These are phyloP conservation scores for Ustilago cynodontis DNA, from an alignment of 1,284 basidiomycete species.

Conservation along the genomic window DNA sequence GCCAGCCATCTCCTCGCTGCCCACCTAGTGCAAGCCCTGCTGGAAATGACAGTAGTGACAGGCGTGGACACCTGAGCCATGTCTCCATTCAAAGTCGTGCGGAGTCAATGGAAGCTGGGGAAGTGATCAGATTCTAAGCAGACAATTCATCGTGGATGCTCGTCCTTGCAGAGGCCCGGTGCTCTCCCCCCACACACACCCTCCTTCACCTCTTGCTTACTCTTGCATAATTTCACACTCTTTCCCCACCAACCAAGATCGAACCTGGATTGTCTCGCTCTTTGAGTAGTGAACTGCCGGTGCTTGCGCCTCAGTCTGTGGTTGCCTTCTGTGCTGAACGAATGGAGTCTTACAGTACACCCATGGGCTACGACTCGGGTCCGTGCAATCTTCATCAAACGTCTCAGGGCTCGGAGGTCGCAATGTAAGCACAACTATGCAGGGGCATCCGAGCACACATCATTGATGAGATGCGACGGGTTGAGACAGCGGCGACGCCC, in stretches of 20 bases:
- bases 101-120: constrained; percentile 18
- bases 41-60: neutral
- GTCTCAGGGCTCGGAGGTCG: neutral
- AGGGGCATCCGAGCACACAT: neutral
- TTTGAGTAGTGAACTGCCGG: no score
- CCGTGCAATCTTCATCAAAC: neutral
- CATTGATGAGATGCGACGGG: neutral
- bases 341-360: neutral
- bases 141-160: neutral
- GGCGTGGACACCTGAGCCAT: constrained; percentile 2
- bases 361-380: neutral
- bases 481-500: neutral
- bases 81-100: neutral
- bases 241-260: neutral
- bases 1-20: constrained; percentile 3
- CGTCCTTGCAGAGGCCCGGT: neutral
- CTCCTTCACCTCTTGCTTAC: neutral
- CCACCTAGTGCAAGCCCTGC: neutral
- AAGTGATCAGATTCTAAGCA: constrained; percentile 32
- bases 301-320: neutral
- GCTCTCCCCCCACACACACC: neutral
- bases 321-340: no score
- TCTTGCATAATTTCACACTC: neutral
- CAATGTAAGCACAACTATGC: neutral
- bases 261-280: neutral